Base-by-base conservation (phyloP, 306 rosid genomes). In the Nissolia schottii region DNA sequence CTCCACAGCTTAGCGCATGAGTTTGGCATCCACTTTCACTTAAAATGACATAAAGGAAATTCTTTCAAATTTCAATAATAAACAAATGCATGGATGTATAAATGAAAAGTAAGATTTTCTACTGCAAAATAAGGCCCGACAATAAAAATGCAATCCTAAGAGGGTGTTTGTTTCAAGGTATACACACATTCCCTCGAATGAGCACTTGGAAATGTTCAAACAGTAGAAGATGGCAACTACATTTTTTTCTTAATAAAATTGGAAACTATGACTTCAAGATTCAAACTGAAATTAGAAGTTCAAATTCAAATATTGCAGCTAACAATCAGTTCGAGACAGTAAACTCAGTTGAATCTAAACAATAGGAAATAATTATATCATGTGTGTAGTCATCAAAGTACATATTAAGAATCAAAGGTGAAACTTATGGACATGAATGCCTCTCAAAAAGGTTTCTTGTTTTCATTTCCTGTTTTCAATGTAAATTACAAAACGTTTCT, bases 1-100 rank as follows among this genome's bases (percentile, higher is more conserved):
- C 94, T 82, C 96, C 99, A 74, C 99, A 95, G 70, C 84, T 60
- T 81, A 66, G 64, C 12, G 99, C 95, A 85, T 95, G 99, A 55
- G 89, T 73, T 84, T 86, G 96, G 76, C 99, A 91, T 76, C 89
- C 97, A 74, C 86, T 91, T 84, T 84, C 89, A 90, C 99, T 95
- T 27, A 1, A 75, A 59, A 63, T 20, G 57, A 43, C 67, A 57
- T 28, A 34, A 78, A 22, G 49, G 40, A 63, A 15, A n/a, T 54
- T 35, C 59, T 27, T 56, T 75, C 71, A 75, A 69, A 79, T 28
- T 81, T 37, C 37, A 80, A 60, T 55, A 62, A 80, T 32, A 71
- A 45, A 11, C 41, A 53, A 70, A 61, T 59, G 50, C 57, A 57
- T 6, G 6, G 5, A 24, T 63, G 69, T 40, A 57, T 56, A 60